phyloP scores from a whole-genome alignment of 257 asterid genomes.

The Lavandula angustifolia region DNA sequence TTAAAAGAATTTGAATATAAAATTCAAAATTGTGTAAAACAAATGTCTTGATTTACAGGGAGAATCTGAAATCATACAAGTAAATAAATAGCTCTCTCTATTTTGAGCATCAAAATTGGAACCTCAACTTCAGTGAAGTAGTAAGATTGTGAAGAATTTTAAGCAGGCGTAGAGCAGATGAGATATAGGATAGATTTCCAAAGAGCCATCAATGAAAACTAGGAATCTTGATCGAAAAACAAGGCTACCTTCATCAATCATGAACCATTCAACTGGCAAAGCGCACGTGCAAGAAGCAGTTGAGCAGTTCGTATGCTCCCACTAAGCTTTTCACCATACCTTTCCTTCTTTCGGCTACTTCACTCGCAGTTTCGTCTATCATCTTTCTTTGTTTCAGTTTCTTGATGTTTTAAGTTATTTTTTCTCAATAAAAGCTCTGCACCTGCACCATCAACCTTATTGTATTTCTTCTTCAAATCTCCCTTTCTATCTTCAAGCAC shows the following conservation, averaged over 20 bases:
- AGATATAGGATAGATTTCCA: neutral
- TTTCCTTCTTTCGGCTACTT: constrained; percentile 55
- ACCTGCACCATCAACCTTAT: constrained; percentile 19
- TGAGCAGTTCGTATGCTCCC: constrained; percentile 58
- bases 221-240: neutral
- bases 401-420: constrained; percentile 45
- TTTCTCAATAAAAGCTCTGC: constrained; percentile 23
- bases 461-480: constrained; percentile 27
- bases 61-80: neutral
- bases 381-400: constrained; percentile 39
- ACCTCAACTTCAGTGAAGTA: no score
- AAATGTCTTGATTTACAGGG: no score
- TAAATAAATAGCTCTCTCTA: neutral
- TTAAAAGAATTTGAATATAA: no score
- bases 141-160: no score
- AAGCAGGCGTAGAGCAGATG: neutral
- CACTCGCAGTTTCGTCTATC: constrained; percentile 59
- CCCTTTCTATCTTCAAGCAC: constrained; percentile 32
- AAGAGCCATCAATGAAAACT: neutral
- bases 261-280: constrained; percentile 22
- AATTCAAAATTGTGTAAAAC: no score
- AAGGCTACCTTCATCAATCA: neutral
- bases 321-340: constrained; percentile 61
- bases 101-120: neutral
- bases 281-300: constrained; percentile 28